Percentiles rank a stretch among this genome's conserved stretches.
phyloP scores from a whole-genome alignment of 805 yeast genomes.

The Saturnispora kantuleensis region DNA sequence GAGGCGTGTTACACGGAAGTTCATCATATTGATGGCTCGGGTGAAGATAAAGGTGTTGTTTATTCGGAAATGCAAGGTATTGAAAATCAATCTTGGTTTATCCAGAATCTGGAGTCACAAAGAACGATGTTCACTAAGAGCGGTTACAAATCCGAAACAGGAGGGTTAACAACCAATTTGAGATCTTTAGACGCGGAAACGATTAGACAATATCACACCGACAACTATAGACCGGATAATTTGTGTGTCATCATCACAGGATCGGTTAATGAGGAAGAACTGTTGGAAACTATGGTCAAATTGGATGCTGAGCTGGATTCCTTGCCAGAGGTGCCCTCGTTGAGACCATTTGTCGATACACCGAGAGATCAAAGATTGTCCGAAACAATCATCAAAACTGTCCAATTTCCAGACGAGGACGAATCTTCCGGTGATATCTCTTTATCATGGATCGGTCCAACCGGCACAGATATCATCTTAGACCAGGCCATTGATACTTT shows the following conservation, averaged over 20 bases:
- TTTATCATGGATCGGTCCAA: conserved; percentile 79
- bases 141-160: conserved; percentile 90
- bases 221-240: conserved; percentile 73
- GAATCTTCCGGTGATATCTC: conserved; percentile 71
- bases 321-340: conserved; percentile 28
- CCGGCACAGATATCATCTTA: conserved; percentile 36
- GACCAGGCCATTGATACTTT: conserved; percentile 66
- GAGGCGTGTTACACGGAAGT: conserved; percentile 92
- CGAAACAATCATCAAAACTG: conserved; percentile 34
- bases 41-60: conserved; percentile 91
- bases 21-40: conserved; percentile 85
- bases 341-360: conserved; percentile 77
- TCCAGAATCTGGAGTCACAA: conserved; percentile 50
- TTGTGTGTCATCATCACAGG: conserved; percentile 81
- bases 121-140: conserved; percentile 48
- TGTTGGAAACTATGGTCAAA: conserved; percentile 45
- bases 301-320: conserved; percentile 52
- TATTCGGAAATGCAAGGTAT: conserved; percentile 95
- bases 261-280: conserved; percentile 64
- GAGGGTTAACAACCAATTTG: conserved; percentile 74
- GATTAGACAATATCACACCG: conserved; percentile 65
- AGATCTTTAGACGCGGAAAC: conserved; percentile 63
- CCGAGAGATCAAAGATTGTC: conserved; percentile 33
- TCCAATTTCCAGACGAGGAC: conserved; percentile 83
- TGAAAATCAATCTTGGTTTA: conserved; percentile 67